Evolutionary conservation across 2,329 filamentous ascomycete species (phyloP), one percentile per base, ranked within the genome.

Genomic region (Ascochyta fabae): DNA sequence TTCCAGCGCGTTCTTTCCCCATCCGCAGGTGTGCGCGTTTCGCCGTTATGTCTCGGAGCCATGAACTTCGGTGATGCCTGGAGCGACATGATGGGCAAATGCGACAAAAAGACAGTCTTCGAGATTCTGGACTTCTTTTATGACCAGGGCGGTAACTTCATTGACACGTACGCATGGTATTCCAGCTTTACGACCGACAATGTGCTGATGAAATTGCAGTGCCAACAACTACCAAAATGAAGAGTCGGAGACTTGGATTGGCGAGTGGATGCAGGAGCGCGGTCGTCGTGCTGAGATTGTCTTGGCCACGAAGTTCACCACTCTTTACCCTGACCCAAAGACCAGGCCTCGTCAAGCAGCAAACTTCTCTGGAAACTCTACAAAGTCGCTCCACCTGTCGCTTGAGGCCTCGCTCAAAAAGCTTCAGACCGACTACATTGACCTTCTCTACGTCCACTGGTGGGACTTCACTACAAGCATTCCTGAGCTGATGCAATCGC

Each of bases 51-150:
- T 49, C 73, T 84, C 1, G 83, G 82, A 22, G 77, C 78, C 0
- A 84, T 84, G 82, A 84, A 80, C 65, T 83, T 85, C 61, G 82
- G 82, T 15, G 75, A 81, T 33, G 77, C 78, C 5, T 83, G 81
- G 81, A 60, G 69, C 43, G 60, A 61, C 0, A 41, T 60, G 33
- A 71, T 79, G 69, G 80, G 79, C 8, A 75, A 79, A 52, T 79
- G 77, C 50, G 74, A 70, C 52, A 81, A 81, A 59, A 73, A 81
- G 31, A 75, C 72, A 0, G 66, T 76, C 0, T 82, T 81, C 56
- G 74, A 71, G 26, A 76, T 83, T 4, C 66, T 83, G 6, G 80
- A 83, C 64, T 72, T 68, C 52, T 83, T 81, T 71, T 76, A 78
- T 55, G 66, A 77, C 4, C 66, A 76, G 15, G 81, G 81, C 13